Evolutionary conservation across 345 rosid genomes (phyloP), one percentile per base, ranked within the genome.

Genomic region (Durio zibethinus): DNA sequence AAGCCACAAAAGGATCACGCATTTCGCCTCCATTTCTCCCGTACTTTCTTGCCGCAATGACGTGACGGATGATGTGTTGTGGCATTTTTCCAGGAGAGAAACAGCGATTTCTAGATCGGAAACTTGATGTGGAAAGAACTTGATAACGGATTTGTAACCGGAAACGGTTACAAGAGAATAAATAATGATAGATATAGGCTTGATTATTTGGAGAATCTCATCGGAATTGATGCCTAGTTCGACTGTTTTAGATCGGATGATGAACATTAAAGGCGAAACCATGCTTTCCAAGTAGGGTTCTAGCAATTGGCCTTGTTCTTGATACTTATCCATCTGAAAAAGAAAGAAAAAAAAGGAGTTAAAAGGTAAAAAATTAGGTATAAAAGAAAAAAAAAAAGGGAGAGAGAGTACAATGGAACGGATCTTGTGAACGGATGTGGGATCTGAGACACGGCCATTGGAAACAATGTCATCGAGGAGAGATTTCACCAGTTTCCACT

Each of bases 11-110:
- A 94, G 90, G 25, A 90, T 84, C 66, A 94, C 92, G 77, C 96
- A 92, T 78, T 91, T 89, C 0, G 98, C 90, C 86, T 92, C 98
- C 98, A 94, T 92, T 82, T 92, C 97, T 47, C 97, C 97, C 5
- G 94, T 91, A 77, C 98, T 94, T 71, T 94, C 98, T 29, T 88
- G 94, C 71, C 97, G 87, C 84, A 90, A 78, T 0, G 92, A 87
- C 56, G 92, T 78, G 69, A 52, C 89, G 0, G 97, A 89, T 75
- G 66, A 70, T 43, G 83, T 83, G 45, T 78, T 83, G 68, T 94
- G 97, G 76, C 98, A 91, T 73, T 88, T 91, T 85, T 91, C 94
- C 77, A 94, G 78, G 5, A 92, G 92, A 82, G 86, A 80, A 11
- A 91, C 98, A 0, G 97, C 97, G 23, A 91, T 91, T 57, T 94